phyloP scores from a whole-genome alignment of 495 filamentous ascomycete genomes.

The Penicillium manginii region DNA sequence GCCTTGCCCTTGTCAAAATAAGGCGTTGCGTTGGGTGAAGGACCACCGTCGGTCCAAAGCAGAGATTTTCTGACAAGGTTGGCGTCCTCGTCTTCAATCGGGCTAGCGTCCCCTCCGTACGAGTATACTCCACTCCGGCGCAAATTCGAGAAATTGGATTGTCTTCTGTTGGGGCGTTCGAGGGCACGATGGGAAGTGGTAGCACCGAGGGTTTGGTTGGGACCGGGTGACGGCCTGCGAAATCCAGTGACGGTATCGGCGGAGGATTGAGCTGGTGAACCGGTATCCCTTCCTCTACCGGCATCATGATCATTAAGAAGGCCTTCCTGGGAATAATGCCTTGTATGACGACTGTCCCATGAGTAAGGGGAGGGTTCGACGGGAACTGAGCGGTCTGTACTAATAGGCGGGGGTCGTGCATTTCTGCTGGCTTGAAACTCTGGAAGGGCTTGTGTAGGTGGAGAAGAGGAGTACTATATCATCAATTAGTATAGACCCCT shows the following conservation, averaged over 20 bases:
- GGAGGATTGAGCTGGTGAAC: slow-evolving; percentile 12
- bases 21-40: slow-evolving; percentile 47
- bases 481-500: slow-evolving; percentile 20
- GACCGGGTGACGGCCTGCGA: slow-evolving; percentile 26
- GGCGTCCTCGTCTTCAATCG: slow-evolving; percentile 70
- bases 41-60: slow-evolving; percentile 28
- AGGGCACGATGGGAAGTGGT: slow-evolving; percentile 46
- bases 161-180: slow-evolving; percentile 28
- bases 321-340: slow-evolving; percentile 66
- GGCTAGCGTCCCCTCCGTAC: slow-evolving; percentile 45
- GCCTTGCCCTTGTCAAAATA: slow-evolving; percentile 48
- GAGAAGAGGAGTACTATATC: slow-evolving; percentile 29
- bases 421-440: slow-evolving; percentile 26
- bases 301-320: slow-evolving; percentile 47
- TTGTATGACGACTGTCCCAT: slow-evolving; percentile 71
- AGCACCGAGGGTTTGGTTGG: slow-evolving; percentile 26
- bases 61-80: slow-evolving; percentile 66
- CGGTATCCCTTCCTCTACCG: neutral
- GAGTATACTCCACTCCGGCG: slow-evolving; percentile 52
- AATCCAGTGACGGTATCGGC: slow-evolving; percentile 18
- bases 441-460: slow-evolving; percentile 19
- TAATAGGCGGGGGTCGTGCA: slow-evolving; percentile 56
- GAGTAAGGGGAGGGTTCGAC: slow-evolving; percentile 67
- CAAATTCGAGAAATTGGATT: slow-evolving; percentile 42
- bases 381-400: slow-evolving; percentile 57